Base-by-base conservation (phyloP, 306 rosid species). In the Lithocarpus polystachyus region DNA sequence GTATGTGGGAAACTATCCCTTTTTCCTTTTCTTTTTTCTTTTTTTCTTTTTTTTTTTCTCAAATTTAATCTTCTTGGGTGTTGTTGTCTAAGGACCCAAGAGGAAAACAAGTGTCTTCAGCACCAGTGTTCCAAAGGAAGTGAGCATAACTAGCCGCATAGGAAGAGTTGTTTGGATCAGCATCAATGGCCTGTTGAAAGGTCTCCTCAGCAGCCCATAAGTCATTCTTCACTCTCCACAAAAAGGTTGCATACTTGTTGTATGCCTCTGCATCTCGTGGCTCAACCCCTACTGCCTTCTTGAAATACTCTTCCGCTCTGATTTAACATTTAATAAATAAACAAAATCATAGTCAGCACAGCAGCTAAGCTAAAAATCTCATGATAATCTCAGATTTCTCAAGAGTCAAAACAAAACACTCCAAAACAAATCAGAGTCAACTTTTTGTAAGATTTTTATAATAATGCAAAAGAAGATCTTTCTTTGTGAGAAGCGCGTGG, bases 121-220 rank as follows among this genome's bases (percentile, higher is more conserved):
- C 99, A 26, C 97, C 99, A 2, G 97, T 91, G 82, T 91, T 87
- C 99, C 99, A 93, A 0, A 96, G 97, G 75, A 96, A 96, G 84
- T 91, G 91, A 56, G 99, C 99, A 57, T 96, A 96, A 35, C 84
- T 89, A 22, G 96, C 97, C 0, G 99, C 91, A 61, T 96, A 90
- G 79, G 71, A 86, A 0, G 98, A 77, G 86, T 96, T 96, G 19
- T 48, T 76, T 6, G 99, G 97, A 19, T 96, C 98, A 2, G 90
- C 96, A 7, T 89, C 76, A 20, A 96, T 90, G 43, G 99, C 99
- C 14, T 89, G 98, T 74, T 93, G 82, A 72, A 77, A 96, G 0
- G 98, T 85, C 82, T 93, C 98, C 48, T 96, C 99, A 0, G 99
- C 99, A 2, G 89, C 94, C 95, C 99, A 96, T 72, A 96, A 74